Evolutionary conservation across 83 land plant genomes (phyloP).

Genomic region (Thuja plicata): DNA sequence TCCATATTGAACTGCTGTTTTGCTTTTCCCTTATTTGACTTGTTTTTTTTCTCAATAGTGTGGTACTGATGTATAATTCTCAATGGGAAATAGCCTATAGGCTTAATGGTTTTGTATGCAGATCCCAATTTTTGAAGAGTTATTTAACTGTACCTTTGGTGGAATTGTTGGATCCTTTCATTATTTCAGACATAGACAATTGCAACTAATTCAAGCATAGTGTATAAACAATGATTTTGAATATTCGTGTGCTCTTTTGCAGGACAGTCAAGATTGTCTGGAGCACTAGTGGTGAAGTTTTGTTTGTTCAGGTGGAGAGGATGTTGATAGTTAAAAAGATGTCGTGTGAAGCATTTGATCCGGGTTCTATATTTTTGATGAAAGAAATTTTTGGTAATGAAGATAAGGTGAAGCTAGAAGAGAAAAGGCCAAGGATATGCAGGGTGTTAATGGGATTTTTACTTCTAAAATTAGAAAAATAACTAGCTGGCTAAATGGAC

Average conservation of each 20-base stretch:
- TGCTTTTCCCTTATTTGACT: not conserved
- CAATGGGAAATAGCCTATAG: not conserved
- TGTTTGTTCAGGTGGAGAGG: not conserved
- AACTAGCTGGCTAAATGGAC: not conserved
- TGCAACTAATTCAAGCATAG: not conserved
- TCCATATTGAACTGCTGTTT: not conserved
- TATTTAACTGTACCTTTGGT: not conserved
- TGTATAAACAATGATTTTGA: not conserved
- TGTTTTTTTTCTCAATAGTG: not conserved
- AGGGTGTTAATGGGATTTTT: not conserved
- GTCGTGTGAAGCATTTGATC: not conserved
- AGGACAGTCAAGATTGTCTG: not conserved
- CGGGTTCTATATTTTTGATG: not conserved
- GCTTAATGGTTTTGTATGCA: not conserved
- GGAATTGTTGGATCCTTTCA: not conserved
- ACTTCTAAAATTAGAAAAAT: too few relatives aligned
- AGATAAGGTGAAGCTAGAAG: not conserved
- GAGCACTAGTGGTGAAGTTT: not conserved
- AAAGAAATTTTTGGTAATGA: not conserved
- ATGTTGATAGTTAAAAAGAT: not conserved
- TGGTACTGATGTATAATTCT: not conserved
- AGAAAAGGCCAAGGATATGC: not conserved
- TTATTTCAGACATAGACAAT: not conserved
- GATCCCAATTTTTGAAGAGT: not conserved
- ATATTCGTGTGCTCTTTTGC: not conserved